Base-by-base conservation (phyloP, 2,329 filamentous ascomycete species). In the Calonectria fujianensis region DNA sequence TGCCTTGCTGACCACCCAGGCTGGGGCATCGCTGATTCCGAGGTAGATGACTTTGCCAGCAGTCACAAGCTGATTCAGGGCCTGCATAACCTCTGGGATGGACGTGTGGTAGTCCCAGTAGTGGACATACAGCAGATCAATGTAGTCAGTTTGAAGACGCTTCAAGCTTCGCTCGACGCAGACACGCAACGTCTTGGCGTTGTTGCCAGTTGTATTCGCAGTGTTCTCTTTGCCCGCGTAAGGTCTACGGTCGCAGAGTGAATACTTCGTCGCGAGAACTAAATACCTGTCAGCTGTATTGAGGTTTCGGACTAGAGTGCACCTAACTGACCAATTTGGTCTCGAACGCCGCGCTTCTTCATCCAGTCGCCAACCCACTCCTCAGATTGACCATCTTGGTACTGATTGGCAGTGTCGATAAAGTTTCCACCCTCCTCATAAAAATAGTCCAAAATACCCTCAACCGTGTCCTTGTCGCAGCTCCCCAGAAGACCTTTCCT, bases 361-460 rank as follows among this genome's bases (percentile, higher is more conserved):
- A 90, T 86, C 87, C 88, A 91, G 76, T 90, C 88, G 10, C 89
- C 89, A 37, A 90, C 78, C 86, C 86, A 89, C 27, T 75, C 76
- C 75, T 90, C 89, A 0, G 88, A 90, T 75, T 91, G 83, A 70
- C 87, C 88, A 70, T 85, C 74, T 75, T 90, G 86, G 79, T 90
- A 90, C 78, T 85, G 85, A 82, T 86, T 87, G 51, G 87, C 77
- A 0, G 90, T 92, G 79, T 92, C 91, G 77, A 93, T 90, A 82
- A 92, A 92, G 83, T 92, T 92, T 8, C 91, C 91, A 5, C 91
- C 91, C 2, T 86, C 84, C 14, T 86, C 85, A 61, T 85, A 87
- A 82, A 88, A 93, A 72, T 86, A 86, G 75, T 92, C 90, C 1
- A 93, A 85, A 32, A 93, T 86, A 48, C 86, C 85, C 79, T 91